Conservation (phyloP, 2,329 filamentous ascomycete genomes). For the Botrytis cinerea region DNA sequence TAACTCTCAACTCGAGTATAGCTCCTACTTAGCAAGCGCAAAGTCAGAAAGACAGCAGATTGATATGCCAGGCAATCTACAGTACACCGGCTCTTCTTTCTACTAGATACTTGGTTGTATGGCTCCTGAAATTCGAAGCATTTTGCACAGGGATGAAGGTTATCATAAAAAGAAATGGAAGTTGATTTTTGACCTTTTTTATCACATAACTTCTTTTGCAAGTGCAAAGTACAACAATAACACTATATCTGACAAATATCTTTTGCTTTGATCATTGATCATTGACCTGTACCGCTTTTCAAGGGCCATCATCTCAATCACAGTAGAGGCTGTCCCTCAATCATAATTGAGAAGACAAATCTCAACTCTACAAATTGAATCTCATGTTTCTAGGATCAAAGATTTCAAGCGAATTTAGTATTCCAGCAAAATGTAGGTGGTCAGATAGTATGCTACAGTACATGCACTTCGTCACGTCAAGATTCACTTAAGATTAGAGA, state of each 20-base stretch:
- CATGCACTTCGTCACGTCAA: too few species aligned
- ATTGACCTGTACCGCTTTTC: not conserved
- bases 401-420: not conserved
- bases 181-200: not conserved
- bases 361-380: not conserved
- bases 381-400: not conserved
- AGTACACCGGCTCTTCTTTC: too few species aligned
- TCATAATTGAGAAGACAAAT: not conserved
- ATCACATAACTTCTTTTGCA: not conserved
- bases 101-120: accelerated
- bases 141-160: not conserved
- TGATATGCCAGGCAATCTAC: not conserved
- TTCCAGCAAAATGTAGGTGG: not conserved
- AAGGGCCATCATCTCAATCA: not conserved
- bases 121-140: too few species aligned
- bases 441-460: not conserved
- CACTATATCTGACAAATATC: too few species aligned
- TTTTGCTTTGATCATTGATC: not conserved
- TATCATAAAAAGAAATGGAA: not conserved
- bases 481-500: not conserved
- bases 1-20: not conserved
- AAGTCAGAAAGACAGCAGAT: not conserved
- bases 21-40: not conserved
- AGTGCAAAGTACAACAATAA: too few species aligned
- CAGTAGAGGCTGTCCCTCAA: too few species aligned